Base-by-base conservation (phyloP, 768 basidiomycete species). In the Clitopilus passeckerianus region DNA sequence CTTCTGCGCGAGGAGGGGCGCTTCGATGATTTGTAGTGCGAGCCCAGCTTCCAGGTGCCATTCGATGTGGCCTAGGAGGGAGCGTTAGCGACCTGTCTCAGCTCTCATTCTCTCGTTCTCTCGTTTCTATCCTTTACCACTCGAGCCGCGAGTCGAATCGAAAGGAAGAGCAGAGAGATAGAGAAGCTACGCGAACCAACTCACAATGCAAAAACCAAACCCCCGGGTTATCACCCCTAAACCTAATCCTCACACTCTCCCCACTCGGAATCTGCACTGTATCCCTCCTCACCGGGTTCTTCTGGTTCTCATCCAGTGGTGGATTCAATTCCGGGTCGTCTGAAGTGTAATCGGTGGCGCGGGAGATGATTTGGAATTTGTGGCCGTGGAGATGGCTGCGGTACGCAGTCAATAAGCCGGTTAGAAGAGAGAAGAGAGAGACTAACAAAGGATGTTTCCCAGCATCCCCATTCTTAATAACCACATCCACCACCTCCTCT, bases 361-460 rank as follows among this genome's bases (percentile, higher is more conserved):
- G 86, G 58, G 84, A 79, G 20, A 96, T 86, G 61, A 98, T 81
- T 76, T 90, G 88, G 75, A 87, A 82, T 66, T 88, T 87, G 77
- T 96, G 92, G 0, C 95, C 95, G 72, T 96, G 94, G 57, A 95
- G 71, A 71, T 97, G 94, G 84, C 93, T 94, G n/a, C n/a, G n/a
- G n/a, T n/a, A n/a, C n/a, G n/a, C n/a, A n/a, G n/a, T n/a, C n/a
- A n/a, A n/a, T n/a, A n/a, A n/a, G n/a, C n/a, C n/a, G n/a, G n/a
- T n/a, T n/a, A n/a, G n/a, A 9, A 41, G n/a, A n/a, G 12, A 12
- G 37, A 41, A 9, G 37, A n/a, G 37, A 41, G 37, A 55, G n/a
- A 73, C 87, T 66, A 63, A 92, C 90, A 94, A 95, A 54, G 93
- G 93, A 71, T 95, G 93, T 63, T 87, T 86, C 8, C 88, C 89